Percentiles rank a stretch among this genome's conserved stretches.
phyloP scores from a whole-genome alignment of 202 grass and related monocot genomes.

The Schoenoplectus tabernaemontani region DNA sequence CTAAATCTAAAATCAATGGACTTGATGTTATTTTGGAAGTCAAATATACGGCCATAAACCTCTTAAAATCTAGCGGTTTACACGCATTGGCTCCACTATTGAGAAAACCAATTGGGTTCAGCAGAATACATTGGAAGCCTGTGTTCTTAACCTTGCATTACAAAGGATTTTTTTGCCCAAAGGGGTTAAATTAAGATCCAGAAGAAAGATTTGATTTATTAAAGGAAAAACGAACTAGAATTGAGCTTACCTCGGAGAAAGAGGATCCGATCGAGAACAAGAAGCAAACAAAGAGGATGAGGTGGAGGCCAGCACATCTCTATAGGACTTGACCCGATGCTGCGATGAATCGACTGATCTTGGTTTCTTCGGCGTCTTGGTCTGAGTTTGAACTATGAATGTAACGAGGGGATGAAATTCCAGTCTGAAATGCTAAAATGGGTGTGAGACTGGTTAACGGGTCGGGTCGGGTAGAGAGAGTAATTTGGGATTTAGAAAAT shows the following conservation, averaged over 20 bases:
- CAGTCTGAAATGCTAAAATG: background rate
- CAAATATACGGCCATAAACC: too few relatives aligned
- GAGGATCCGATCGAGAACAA: background rate
- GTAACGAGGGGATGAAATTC: background rate
- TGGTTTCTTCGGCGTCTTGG: slow-evolving; percentile 13
- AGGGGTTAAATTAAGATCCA: too few relatives aligned
- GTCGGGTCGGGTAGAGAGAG: too few relatives aligned
- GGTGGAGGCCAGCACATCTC: background rate
- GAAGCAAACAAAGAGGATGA: background rate
- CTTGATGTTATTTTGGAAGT: too few relatives aligned
- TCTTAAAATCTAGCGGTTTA: too few relatives aligned
- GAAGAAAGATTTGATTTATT: too few relatives aligned
- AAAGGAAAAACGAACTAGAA: too few relatives aligned
- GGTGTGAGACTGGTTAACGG: background rate
- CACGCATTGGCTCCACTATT: too few relatives aligned
- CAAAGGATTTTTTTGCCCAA: too few relatives aligned
- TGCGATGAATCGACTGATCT: slow-evolving; percentile 4
- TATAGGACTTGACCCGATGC: background rate
- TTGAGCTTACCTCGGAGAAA: too few relatives aligned
- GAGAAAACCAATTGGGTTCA: background rate
- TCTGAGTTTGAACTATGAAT: background rate
- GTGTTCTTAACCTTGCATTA: too few relatives aligned
- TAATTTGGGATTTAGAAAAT: background rate
- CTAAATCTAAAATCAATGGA: too few relatives aligned
- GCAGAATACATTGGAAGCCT: background rate